Conservation (phyloP, 768 basidiomycete genomes). For the Strobilomyces dryophilus region DNA sequence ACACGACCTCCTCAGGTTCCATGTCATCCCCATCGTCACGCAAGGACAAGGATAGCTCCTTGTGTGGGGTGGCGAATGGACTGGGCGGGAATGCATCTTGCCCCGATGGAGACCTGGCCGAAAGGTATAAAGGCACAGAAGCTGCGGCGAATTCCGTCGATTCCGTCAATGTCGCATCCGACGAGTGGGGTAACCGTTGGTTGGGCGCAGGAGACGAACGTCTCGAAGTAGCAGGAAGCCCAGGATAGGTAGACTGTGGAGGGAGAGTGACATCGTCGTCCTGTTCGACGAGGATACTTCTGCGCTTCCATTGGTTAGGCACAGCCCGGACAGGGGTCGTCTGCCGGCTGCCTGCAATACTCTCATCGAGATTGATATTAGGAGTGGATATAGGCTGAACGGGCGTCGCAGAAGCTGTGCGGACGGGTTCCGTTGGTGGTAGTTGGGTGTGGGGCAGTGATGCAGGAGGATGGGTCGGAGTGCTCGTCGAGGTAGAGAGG, state of each 20-base stretch:
- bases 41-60: conserved; percentile 48
- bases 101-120: conserved; percentile 43
- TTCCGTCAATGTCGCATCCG: conserved; percentile 47
- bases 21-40: conserved; percentile 53
- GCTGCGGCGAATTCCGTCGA: conserved; percentile 43
- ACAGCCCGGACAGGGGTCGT: conserved; percentile 31
- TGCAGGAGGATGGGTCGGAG: conserved; percentile 53
- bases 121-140: conserved; percentile 47
- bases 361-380: conserved; percentile 29
- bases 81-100: conserved; percentile 63
- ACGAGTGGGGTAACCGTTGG: conserved; percentile 44
- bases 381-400: conserved; percentile 24
- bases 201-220: conserved; percentile 29
- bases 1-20: conserved; percentile 55
- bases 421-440: conserved; percentile 22
- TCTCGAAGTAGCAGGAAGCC: conserved; percentile 41
- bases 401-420: conserved; percentile 28
- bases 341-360: conserved; percentile 27
- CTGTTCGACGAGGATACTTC: conserved; percentile 68
- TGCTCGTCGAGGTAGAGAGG: conserved; percentile 46
- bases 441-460: conserved; percentile 42
- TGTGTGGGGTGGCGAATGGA: conserved; percentile 68
- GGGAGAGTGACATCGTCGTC: conserved; percentile 55
- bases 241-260: conserved; percentile 35
- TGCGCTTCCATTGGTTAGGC: conserved; percentile 44